A percentile compares a stretch with the other conserved stretches of the same genome.
Evolutionary conservation across 306 rosid genomes (phyloP).

Genomic region (Medicago ruthenica): DNA sequence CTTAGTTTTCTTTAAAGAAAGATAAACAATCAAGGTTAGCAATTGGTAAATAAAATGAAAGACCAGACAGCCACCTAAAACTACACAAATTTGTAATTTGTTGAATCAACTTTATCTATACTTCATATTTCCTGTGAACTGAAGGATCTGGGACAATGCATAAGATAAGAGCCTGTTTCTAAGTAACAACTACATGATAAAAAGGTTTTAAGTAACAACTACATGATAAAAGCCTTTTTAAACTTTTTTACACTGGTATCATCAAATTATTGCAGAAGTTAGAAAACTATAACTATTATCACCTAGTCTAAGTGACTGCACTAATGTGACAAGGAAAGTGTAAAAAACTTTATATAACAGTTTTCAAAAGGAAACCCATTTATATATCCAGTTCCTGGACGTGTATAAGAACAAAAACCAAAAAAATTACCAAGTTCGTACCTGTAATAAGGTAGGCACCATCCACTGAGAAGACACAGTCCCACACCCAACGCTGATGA

Average conservation of each 20-base stretch:
- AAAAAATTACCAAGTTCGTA: conserved; percentile 43
- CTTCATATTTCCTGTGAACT: conserved; percentile 3
- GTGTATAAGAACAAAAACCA: neutral
- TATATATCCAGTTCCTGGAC: conserved; percentile 16
- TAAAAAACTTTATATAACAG: neutral
- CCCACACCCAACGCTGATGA: conserved; percentile 98
- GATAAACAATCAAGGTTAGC: conserved; percentile 5
- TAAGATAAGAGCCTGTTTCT: neutral
- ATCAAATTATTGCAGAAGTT: conserved; percentile 21
- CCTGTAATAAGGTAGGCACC: conserved; percentile 99
- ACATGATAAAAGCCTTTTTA: neutral
- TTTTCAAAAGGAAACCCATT: neutral
- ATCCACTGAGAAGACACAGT: conserved; percentile 97
- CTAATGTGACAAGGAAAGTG: neutral
- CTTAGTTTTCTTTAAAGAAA: conserved; percentile 2
- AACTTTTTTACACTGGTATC: conserved; percentile 6
- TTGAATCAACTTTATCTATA: conserved; percentile 6
- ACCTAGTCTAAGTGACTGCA: neutral
- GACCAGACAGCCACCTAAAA: conserved; percentile 1
- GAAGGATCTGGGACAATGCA: conserved; percentile 11
- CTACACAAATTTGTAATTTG: conserved; percentile 3
- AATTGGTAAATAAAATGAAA: conserved; percentile 14
- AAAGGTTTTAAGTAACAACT: neutral
- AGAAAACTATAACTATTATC: neutral
- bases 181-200: neutral